Base-by-base conservation (phyloP, 2,329 filamentous ascomycete genomes). In the Fusarium musae region DNA sequence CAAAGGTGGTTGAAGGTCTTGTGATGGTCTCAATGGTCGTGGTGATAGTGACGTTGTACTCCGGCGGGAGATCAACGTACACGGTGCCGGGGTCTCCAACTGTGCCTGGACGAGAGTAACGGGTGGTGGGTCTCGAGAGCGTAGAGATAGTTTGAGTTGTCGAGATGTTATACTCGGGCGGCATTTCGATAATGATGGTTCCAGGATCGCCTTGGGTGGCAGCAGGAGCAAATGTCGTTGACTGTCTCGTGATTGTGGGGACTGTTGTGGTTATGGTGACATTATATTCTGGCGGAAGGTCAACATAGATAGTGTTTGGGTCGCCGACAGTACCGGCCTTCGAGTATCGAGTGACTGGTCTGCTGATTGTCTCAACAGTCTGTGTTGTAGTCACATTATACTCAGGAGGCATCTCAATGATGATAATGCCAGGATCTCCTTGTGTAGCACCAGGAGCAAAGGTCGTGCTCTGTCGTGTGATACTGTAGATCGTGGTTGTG, bases 151-250 rank as follows among this genome's bases (percentile, higher is more conserved):
- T 53, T 26, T 39, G 40, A 37, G 63, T 52, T 28, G 49, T 64
- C 16, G 66, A 69, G 19, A 69, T 37, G 17, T 69, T 69, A 3
- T 43, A 58, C 12, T 69, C 66, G 1, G 66, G 66, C 9, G 66
- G 66, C 16, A 69, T 30, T 39, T 69, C 30, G 11, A 70, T 16
- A 5, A 70, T 50, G 7, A 70, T 39, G 3, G 67, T 70, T 7
- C 65, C 65, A 10, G 69, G 69, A 5, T 72, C 69, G 16, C 69
- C 69, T 59, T 71, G 68, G 8, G 53, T 49, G 1, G 37, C 57
- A 15, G 70, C 59, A 21, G 59, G 42, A 16, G 57, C 47, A 40
- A 62, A 73, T 9, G 65, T 59, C 0, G 70, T 73, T 6, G 43
- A 54, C 7, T 36, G 40, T 16, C 46, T 59, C 15, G 52, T 58